Percentiles rank a stretch among this genome's conserved stretches.
These are phyloP conservation scores for Antarctomyces pellizariae DNA, from an alignment of 495 filamentous ascomycete genomes.

Conservation along the genomic window DNA sequence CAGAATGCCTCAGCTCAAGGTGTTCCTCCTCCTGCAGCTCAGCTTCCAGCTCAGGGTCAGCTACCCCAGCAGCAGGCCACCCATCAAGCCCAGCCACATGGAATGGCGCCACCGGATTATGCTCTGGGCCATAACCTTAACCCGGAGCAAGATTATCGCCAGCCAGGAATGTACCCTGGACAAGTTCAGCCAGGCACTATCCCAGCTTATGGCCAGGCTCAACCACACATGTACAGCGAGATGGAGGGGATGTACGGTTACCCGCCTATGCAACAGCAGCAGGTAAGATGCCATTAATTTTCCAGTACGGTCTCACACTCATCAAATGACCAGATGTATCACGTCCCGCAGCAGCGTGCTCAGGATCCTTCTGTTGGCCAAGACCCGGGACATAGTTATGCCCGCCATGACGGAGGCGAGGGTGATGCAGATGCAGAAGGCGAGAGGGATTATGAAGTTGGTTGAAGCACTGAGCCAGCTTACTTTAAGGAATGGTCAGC, in stretches of 20 bases:
- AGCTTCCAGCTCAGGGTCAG: constrained; percentile 37
- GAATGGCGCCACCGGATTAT: constrained; percentile 45
- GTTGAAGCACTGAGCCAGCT: too few relatives aligned
- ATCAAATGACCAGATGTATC: constrained; percentile 27
- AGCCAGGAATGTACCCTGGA: constrained; percentile 52
- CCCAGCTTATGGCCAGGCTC: constrained; percentile 47
- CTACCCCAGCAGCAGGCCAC: constrained; percentile 27
- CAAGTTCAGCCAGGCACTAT: constrained; percentile 49
- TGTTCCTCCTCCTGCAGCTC: constrained; percentile 24
- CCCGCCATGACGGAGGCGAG: constrained; percentile 23
- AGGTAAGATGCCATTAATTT: constrained; percentile 28
- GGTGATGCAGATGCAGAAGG: constrained; percentile 34
- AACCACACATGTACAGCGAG: constrained; percentile 53
- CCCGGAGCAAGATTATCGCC: constrained; percentile 58
- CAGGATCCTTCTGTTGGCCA: constrained; percentile 17
- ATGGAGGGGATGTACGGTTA: constrained; percentile 75
- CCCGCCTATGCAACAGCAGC: constrained; percentile 58
- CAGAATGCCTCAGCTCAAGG: constrained; percentile 32
- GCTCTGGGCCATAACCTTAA: constrained; percentile 35
- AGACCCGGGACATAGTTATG: constrained; percentile 19
- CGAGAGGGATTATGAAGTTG: constrained; percentile 31
- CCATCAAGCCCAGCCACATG: constrained; percentile 25
- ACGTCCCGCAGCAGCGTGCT: constrained; percentile 25
- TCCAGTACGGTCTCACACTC: constrained; percentile 5
- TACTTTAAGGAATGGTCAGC: too few relatives aligned